Evolutionary conservation across 2,329 filamentous ascomycete species (phyloP), one percentile per base, ranked within the genome.

Genomic region (Curvularia sp.): DNA sequence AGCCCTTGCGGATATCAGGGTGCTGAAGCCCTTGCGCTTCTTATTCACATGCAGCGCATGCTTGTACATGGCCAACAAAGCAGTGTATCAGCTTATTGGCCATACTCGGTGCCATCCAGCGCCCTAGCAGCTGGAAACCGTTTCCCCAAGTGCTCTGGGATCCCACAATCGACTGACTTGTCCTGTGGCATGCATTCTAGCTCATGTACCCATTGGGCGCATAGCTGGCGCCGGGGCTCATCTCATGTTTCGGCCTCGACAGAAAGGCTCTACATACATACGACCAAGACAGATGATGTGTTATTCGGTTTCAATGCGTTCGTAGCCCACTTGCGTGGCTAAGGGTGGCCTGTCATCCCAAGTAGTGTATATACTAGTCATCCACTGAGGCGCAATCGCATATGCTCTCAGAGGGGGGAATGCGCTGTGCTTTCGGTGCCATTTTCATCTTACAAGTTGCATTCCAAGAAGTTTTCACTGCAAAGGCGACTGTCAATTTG

Each of bases 191-290:
- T 70, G 68, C 65, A 69, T 68, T 66, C 52, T 67, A 65, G 53
- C 61, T 51, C 39, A 47, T 49, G 61, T 61, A 49, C 55, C 65
- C 51, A 71, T 72, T 71, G 71, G 74, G 68, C 66, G 66, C 67
- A 68, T 69, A 70, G 64, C 60, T 70, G 70, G 62, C 66, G 67
- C 70, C 68, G 60, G 67, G 65, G 57, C 56, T 58, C 65, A 65
- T 68, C 61, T 60, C 59, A 65, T 68, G 73, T 72, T 72, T 70
- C 68, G 68, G 68, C 61, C 55, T 67, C 63, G 53, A 67, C 52
- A 61, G 65, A 61, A 63, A 68, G 67, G 60, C 62, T 61, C 66
- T 62, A 66, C 48, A 61, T 62, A 66, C 48, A 61, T 55, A 64
- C 57, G 55, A 52, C 38, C 58, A 59, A 49, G 59, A 57, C 45